Evolutionary conservation across 2,329 filamentous ascomycete species (phyloP).

Genomic region (Grosmannia serpens): DNA sequence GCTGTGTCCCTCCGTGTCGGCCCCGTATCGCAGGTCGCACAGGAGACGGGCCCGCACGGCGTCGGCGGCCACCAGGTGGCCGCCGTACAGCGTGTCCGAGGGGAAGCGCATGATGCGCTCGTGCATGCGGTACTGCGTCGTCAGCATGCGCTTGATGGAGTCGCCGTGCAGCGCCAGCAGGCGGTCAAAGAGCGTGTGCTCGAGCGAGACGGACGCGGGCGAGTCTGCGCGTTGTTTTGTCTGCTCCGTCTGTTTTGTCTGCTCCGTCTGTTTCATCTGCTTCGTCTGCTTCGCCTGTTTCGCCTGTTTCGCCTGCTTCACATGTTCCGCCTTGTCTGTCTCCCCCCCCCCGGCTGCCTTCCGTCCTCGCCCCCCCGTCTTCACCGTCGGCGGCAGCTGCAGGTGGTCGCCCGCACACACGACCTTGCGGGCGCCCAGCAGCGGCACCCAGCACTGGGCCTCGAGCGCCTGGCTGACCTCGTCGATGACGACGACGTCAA

Average conservation of each 20-base stretch:
- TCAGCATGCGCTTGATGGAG: conserved; percentile 85
- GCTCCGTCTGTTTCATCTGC: not conserved
- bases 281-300: not conserved
- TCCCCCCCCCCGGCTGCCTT: not conserved
- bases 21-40: conserved; percentile 59
- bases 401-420: conserved; percentile 90
- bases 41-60: conserved; percentile 65
- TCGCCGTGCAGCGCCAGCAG: conserved; percentile 71
- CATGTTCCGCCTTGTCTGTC: not conserved
- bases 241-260: not conserved
- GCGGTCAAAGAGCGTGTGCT: conserved; percentile 88
- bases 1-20: not conserved
- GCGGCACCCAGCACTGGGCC: conserved; percentile 91
- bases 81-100: conserved; percentile 77
- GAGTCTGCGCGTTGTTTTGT: conserved; percentile 16
- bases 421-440: conserved; percentile 70
- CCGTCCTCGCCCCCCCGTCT: conserved; percentile 35
- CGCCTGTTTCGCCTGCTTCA: not conserved
- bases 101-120: conserved; percentile 92
- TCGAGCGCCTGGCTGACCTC: conserved; percentile 94
- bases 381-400: conserved; percentile 89
- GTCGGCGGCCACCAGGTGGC: conserved; percentile 69
- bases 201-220: conserved; percentile 35
- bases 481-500: conserved; percentile 92
- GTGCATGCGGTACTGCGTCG: conserved; percentile 97